Conservation (phyloP, 2,329 filamentous ascomycete species). For the Xylaria sp. region DNA sequence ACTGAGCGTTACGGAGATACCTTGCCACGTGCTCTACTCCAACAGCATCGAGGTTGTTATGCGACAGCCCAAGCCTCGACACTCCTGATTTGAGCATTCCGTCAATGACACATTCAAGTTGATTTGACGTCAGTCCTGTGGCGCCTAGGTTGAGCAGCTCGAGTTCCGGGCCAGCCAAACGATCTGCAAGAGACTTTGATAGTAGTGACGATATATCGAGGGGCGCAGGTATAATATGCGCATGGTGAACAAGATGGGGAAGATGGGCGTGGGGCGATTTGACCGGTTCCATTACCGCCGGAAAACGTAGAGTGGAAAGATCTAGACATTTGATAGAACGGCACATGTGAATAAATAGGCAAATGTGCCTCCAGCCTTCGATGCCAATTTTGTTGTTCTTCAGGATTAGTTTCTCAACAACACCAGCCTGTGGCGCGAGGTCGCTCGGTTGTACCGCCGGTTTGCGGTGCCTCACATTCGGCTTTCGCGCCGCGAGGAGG, state of each 20-base stretch:
- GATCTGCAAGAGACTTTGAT: slow-evolving; percentile 78
- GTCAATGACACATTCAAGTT: slow-evolving; percentile 82
- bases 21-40: slow-evolving; percentile 80
- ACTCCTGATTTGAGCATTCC: slow-evolving; percentile 83
- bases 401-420: slow-evolving; percentile 86
- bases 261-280: slow-evolving; percentile 43
- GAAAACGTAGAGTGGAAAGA: slow-evolving; percentile 85
- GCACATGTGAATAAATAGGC: slow-evolving; percentile 90
- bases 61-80: slow-evolving; percentile 81
- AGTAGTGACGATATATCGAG: slow-evolving; percentile 73
- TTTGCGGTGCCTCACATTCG: slow-evolving; percentile 66
- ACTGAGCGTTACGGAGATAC: slow-evolving; percentile 80
- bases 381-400: slow-evolving; percentile 92
- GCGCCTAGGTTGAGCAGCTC: slow-evolving; percentile 87
- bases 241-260: slow-evolving; percentile 45
- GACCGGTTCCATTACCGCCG: slow-evolving; percentile 51
- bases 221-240: slow-evolving; percentile 48
- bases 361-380: slow-evolving; percentile 92
- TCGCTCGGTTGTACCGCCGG: slow-evolving; percentile 53
- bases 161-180: slow-evolving; percentile 78
- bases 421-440: slow-evolving; percentile 68
- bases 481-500: slow-evolving; percentile 80
- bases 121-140: slow-evolving; percentile 76
- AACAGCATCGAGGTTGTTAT: slow-evolving; percentile 79
- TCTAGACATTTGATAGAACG: slow-evolving; percentile 87